Percentiles rank a stretch among this genome's conserved stretches.
These are phyloP conservation scores for Gaertneriomyces semiglobifer DNA, from an alignment of 192 early-diverging fungal genomes.

Conservation along the genomic window DNA sequence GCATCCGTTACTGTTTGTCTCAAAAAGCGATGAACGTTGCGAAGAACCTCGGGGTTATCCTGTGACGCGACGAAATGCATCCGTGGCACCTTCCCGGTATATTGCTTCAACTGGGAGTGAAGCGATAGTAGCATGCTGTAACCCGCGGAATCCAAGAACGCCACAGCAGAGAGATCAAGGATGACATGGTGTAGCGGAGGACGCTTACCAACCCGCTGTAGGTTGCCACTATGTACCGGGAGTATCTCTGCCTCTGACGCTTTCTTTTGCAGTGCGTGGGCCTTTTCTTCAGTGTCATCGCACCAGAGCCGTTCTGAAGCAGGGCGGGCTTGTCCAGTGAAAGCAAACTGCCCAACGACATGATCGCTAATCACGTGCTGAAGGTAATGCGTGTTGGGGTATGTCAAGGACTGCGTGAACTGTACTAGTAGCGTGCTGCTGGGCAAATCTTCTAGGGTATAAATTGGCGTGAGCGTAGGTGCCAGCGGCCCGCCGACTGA, in stretches of 20 bases:
- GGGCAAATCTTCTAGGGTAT: constrained; percentile 47
- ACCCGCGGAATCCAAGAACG: no score
- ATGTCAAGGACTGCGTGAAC: constrained; percentile 53
- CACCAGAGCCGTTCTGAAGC: constrained; percentile 33
- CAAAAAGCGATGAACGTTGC: no score
- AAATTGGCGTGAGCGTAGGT: constrained; percentile 37
- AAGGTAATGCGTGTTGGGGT: constrained; percentile 66
- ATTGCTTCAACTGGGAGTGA: no score
- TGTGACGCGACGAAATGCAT: no score
- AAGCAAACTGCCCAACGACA: constrained; percentile 26
- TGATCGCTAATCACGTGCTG: constrained; percentile 24
- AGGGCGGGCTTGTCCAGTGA: constrained; percentile 13
- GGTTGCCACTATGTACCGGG: background rate
- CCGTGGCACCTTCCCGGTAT: no score
- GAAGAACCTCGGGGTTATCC: no score
- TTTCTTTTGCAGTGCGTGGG: background rate
- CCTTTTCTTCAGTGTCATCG: constrained; percentile 38
- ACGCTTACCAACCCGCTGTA: no score
- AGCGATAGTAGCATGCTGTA: no score
- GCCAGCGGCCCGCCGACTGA: constrained; percentile 15
- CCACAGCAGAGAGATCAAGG: no score
- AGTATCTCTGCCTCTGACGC: constrained; percentile 1
- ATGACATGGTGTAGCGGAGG: no score
- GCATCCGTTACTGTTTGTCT: no score
- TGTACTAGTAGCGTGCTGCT: no score